Evolutionary conservation across 257 asterid genomes (phyloP), one percentile per base, ranked within the genome.

Genomic region (Eustoma russellianum): DNA sequence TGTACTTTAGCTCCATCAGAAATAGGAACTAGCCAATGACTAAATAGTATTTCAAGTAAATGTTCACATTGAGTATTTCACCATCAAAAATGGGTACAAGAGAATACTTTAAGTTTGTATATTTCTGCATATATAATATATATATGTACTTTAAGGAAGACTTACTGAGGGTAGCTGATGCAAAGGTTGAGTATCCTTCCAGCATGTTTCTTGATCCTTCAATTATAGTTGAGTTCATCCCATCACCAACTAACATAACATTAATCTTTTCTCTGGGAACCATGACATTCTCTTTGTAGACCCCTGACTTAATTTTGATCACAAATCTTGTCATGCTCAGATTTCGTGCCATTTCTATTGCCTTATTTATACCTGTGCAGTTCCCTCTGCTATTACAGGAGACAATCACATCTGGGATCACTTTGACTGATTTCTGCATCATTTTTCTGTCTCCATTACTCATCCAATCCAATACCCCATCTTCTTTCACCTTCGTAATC

Each of bases 171-270:
- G 94, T 84, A 2, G 94, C 91, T 17, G 94, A 76, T 35, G 73
- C 79, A 56, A 78, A 84, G 2, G 91, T 81, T 70, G 94, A 79
- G 43, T 71, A 74, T 9, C 90, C 94, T 62, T 84, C 91, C 11
- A 58, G 77, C 28, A 81, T 67, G 53, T 61, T 84, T 68, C 74
- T 78, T 14, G 78, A 70, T 3, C 81, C 87, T 0, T 66, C 69
- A 67, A 84, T 73, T 56, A 78, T 73, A 0, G 94, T 81, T 17
- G 74, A 63, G 59, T 77, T 79, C 80, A 73, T 74, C 45, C 94
- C 88, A 30, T 81, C 91, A 28, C 94, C 94, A 34, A 74, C 46
- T 47, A 84, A 65, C 71, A 75, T 74, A 43, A 84, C 57, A 34
- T 81, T 84, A 45, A 34, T 69, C 74, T 79, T 84, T 68, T 70